Evolutionary conservation across 495 filamentous ascomycete genomes (phyloP).

Genomic region (Aspergillus asperescens): DNA sequence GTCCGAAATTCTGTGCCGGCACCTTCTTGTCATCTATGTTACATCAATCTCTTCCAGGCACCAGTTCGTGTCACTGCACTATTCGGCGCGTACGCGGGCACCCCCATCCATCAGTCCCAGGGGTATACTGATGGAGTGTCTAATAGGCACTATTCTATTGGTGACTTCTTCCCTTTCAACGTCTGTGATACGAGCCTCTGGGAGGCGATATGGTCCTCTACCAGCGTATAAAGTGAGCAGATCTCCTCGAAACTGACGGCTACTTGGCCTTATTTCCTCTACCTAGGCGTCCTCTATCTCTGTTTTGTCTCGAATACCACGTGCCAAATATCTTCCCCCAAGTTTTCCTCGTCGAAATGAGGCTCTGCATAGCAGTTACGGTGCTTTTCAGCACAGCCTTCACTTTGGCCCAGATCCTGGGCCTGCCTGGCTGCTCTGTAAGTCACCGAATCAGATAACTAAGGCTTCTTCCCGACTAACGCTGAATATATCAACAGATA

Average conservation of each 20-base stretch:
- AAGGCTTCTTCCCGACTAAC: not conserved
- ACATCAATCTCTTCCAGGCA: not conserved
- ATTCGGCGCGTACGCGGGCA: not conserved
- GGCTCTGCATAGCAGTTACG: constrained; percentile 31
- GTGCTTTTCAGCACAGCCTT: constrained; percentile 34
- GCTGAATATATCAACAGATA: constrained; percentile 22
- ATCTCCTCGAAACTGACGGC: not conserved
- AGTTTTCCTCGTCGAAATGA: constrained; percentile 29
- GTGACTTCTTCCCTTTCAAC: not conserved
- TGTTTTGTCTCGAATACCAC: not conserved
- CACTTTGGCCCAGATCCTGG: constrained; percentile 35
- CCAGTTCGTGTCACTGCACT: not conserved
- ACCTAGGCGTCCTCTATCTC: not conserved
- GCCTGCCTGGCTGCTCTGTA: constrained; percentile 45
- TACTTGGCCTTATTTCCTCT: not conserved
- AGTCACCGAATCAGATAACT: not conserved
- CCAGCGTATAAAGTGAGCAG: not conserved
- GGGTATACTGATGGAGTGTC: not conserved
- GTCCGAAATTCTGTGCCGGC: not conserved
- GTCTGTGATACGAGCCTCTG: not conserved
- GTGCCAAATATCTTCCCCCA: not conserved
- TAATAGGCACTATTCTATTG: not conserved
- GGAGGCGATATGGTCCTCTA: not conserved
- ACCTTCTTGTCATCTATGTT: not conserved
- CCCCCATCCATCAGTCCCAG: not conserved